phyloP scores from a whole-genome alignment of 2,329 filamentous ascomycete species.

The Aureobasidium melanogenum region DNA sequence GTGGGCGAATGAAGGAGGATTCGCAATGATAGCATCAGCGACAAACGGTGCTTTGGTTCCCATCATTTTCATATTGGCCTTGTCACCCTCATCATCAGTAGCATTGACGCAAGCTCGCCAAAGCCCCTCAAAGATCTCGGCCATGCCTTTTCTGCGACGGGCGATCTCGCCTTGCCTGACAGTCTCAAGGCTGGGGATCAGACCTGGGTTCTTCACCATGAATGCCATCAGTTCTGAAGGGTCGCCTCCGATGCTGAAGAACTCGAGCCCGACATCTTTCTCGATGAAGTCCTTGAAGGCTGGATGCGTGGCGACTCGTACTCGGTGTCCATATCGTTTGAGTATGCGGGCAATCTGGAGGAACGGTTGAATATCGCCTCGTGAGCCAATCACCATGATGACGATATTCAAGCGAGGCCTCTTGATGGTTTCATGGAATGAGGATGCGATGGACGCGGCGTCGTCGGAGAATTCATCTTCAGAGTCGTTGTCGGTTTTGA shows the following conservation, averaged over 20 bases:
- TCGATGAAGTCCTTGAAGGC: conserved; percentile 69
- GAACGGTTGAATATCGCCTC: conserved; percentile 76
- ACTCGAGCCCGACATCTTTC: conserved; percentile 63
- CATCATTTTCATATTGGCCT: conserved; percentile 51
- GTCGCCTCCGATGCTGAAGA: conserved; percentile 72
- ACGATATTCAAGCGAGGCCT: conserved; percentile 63
- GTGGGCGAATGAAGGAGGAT: conserved; percentile 70
- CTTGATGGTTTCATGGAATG: conserved; percentile 17
- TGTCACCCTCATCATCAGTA: conserved; percentile 59
- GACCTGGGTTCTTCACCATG: conserved; percentile 75
- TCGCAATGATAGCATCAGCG: conserved; percentile 76
- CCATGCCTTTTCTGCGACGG: conserved; percentile 59
- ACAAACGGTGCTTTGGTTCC: conserved; percentile 53
- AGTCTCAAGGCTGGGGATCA: conserved; percentile 66
- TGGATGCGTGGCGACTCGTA: conserved; percentile 70
- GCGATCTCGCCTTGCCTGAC: conserved; percentile 67
- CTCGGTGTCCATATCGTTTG: conserved; percentile 64
- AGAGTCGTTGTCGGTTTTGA: conserved; percentile 14
- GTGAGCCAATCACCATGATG: conserved; percentile 73
- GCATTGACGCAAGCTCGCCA: conserved; percentile 70
- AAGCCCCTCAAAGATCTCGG: conserved; percentile 74
- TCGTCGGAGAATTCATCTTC: neutral
- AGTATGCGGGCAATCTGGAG: conserved; percentile 65
- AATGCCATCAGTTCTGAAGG: conserved; percentile 78
- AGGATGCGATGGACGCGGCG: conserved; percentile 19